Base-by-base conservation (phyloP, 2,329 filamentous ascomycete genomes). In the Diaporthe humulicola region DNA sequence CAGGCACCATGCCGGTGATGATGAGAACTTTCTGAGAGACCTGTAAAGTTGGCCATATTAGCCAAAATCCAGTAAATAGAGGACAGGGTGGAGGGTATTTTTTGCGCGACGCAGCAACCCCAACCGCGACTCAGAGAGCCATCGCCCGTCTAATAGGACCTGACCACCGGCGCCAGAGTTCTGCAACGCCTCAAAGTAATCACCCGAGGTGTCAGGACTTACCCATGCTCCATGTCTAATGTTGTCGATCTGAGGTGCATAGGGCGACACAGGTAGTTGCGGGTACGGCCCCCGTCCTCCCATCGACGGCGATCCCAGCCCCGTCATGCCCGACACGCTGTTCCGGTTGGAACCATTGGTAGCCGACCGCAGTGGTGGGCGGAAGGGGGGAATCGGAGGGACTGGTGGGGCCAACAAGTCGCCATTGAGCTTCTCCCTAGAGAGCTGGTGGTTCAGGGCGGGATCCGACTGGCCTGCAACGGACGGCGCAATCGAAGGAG, bases 1-100 rank as follows among this genome's bases (percentile, higher is more conserved):
- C 94, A 74, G 94, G 95, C 78, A 98, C 93, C 66, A 94, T 92
- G 69, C 96, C 96, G 79, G 93, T 91, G 61, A 98, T 88, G 33
- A 97, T 89, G 28, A 98, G 88, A 12, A 97, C 90, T 82, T 98
- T 98, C 86, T 98, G 95, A 81, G 98, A 95, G 28, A 97, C 95
- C 95, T 98, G 78, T 50, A 45, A 30, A 14, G 48, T 33, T 72
- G 42, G 25, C 5, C 17, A 42, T 9, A 19, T 72, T 72, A 72
- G 70, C 36, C 45, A 25, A 72, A 22, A 3, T 40, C 56, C 7
- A 42, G 14, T 28, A 28, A 22, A 52, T 54, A 30, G 33, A 40
- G 15, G 8, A 14, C n/a, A 15, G 38, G 25, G 40, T 19, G 14
- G 12, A 22, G 19, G 33, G 15, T n/a, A n/a, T 50, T 14, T 19